Conservation (phyloP, 805 yeast species). For the Barnettozyma populi region DNA sequence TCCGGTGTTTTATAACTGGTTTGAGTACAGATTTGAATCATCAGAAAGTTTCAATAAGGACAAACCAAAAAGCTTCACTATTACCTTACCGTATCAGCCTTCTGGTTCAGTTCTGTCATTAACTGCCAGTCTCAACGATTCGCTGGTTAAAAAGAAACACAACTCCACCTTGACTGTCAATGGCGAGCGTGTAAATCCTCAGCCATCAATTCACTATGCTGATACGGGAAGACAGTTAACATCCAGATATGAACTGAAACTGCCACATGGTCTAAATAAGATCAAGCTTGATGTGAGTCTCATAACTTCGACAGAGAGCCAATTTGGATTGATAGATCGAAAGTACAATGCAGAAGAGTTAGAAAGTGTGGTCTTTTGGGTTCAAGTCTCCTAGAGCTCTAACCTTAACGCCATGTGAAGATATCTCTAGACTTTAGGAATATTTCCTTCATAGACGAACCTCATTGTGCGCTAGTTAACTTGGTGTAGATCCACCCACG, state of each 20-base stretch:
- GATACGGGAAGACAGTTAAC: conserved; percentile 24
- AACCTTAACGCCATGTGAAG: not conserved
- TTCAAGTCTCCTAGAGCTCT: not conserved
- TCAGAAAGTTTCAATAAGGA: conserved; percentile 15
- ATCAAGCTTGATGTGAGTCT: conserved; percentile 35
- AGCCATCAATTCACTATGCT: conserved; percentile 37
- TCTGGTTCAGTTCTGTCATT: conserved; percentile 39
- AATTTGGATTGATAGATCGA: not conserved
- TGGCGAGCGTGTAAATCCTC: conserved; percentile 39
- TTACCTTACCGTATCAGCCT: conserved; percentile 41
- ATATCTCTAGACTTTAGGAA: no score
- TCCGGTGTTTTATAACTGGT: conserved; percentile 27
- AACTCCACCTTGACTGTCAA: conserved; percentile 35
- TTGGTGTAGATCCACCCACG: no score
- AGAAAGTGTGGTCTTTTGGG: conserved; percentile 10
- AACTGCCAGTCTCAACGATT: conserved; percentile 38
- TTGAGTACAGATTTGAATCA: conserved; percentile 32
- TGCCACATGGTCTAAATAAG: conserved; percentile 42
- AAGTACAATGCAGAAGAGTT: conserved; percentile 1
- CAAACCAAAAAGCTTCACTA: conserved; percentile 34
- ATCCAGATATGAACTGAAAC: conserved; percentile 39
- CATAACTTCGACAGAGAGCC: conserved; percentile 20
- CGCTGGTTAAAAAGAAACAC: conserved; percentile 34
- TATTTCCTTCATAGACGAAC: no score
- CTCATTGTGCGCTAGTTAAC: no score